A percentile compares a stretch with the other conserved stretches of the same genome.
Evolutionary conservation across 352 stramenopile genomes (phyloP).

Genomic region (Phytophthora ohioensis): DNA sequence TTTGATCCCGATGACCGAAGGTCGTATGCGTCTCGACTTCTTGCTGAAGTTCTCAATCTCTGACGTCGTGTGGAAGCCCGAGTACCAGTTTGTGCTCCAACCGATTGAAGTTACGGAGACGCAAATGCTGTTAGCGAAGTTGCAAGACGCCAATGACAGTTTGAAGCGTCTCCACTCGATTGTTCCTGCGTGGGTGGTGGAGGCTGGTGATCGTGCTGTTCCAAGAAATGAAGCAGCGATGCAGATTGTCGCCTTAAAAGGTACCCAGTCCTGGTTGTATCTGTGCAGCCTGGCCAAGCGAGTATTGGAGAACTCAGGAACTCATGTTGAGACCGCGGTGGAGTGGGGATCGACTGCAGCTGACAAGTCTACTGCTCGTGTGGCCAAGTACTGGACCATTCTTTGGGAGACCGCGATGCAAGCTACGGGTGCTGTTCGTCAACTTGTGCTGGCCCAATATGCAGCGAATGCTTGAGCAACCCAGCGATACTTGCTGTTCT

Average conservation of each 20-base stretch:
- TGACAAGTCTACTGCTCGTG: not conserved
- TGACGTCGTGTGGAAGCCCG: conserved; percentile 33
- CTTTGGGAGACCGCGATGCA: conserved; percentile 4
- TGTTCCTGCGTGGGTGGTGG: conserved; percentile 33
- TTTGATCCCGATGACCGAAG: conserved; percentile 33
- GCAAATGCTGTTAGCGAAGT: conserved; percentile 36
- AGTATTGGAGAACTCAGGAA: conserved; percentile 20
- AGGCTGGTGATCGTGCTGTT: not conserved
- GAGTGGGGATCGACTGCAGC: conserved; percentile 6
- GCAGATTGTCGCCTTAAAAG: conserved; percentile 31
- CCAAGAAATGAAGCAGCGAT: conserved; percentile 13
- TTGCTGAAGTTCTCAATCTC: conserved; percentile 37
- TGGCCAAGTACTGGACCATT: conserved; percentile 25
- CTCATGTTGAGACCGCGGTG: conserved; percentile 5
- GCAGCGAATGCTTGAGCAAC: not conserved
- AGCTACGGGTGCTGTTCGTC: conserved; percentile 1
- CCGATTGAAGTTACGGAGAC: conserved; percentile 38
- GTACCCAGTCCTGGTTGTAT: conserved; percentile 27
- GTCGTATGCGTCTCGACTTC: conserved; percentile 36
- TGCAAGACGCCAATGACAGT: conserved; percentile 35
- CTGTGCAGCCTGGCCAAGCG: conserved; percentile 22
- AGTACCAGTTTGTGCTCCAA: conserved; percentile 44
- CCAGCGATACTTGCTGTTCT: too few relatives aligned
- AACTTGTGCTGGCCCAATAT: conserved; percentile 26
- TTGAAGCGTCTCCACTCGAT: conserved; percentile 39